These are phyloP conservation scores for Rhododendron henanense DNA, from an alignment of 148 eudicot genomes.

Conservation along the genomic window DNA sequence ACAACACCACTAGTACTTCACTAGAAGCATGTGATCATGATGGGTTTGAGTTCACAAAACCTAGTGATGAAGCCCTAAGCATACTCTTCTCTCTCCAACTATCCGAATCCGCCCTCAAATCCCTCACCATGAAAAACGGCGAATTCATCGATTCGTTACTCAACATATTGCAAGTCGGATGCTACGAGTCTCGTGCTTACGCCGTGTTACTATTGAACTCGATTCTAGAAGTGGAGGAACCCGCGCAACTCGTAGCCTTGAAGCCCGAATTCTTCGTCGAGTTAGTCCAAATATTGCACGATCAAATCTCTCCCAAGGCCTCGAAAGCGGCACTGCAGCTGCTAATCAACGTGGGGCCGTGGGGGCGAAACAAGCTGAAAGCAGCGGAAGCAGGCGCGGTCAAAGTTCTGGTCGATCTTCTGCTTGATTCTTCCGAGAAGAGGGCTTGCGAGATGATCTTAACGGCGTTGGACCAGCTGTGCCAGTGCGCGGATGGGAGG, in stretches of 20 bases:
- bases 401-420: conserved; percentile 33
- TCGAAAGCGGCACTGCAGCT: conserved; percentile 40
- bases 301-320: conserved; percentile 45
- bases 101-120: conserved; percentile 32
- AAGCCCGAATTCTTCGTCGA: conserved; percentile 31
- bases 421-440: conserved; percentile 32
- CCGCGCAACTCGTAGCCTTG: conserved; percentile 22
- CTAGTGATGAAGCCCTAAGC: no score
- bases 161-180: conserved; percentile 26
- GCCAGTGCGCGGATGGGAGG: no score
- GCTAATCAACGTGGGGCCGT: conserved; percentile 34
- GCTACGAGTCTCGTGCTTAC: conserved; percentile 46
- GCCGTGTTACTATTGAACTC: conserved; percentile 38
- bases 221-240: conserved; percentile 37
- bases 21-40: no score
- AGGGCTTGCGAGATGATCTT: conserved; percentile 50
- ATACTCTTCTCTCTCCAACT: not conserved
- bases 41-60: no score
- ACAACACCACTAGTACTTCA: not conserved
- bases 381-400: conserved; percentile 47
- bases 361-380: conserved; percentile 53
- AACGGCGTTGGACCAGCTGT: no score
- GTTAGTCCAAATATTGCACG: conserved; percentile 34
- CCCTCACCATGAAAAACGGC: conserved; percentile 15
- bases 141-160: conserved; percentile 29